These are phyloP conservation scores for Omphalea diandra DNA, from an alignment of 441 rosid species.

Conservation along the genomic window DNA sequence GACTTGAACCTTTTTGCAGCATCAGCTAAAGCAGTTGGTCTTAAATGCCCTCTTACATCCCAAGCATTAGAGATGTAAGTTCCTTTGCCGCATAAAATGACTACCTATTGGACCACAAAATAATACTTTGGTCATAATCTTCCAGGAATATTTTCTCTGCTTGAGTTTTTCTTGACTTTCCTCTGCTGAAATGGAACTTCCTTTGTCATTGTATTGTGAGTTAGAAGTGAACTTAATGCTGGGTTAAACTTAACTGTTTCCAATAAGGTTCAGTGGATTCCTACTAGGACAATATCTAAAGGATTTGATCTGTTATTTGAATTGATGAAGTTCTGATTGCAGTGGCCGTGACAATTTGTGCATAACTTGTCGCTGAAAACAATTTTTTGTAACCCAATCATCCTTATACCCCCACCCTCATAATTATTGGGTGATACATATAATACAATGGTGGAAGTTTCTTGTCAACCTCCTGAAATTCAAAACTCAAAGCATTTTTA, in stretches of 20 bases:
- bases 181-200: neutral
- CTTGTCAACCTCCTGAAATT: neutral
- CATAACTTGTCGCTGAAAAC: neutral
- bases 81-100: constrained; percentile 12
- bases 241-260: neutral
- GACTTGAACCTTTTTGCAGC: constrained; percentile 70
- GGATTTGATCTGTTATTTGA: constrained; percentile 1
- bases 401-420: too few species aligned
- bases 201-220: too few species aligned
- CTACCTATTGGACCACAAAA: neutral
- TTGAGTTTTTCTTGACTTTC: neutral
- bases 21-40: constrained; percentile 61
- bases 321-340: neutral
- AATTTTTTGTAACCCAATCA: neutral
- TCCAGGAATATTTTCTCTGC: too few species aligned
- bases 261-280: neutral
- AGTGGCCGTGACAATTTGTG: neutral
- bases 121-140: neutral
- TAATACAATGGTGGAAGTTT: neutral
- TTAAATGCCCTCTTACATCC: constrained; percentile 52
- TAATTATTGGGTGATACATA: neutral
- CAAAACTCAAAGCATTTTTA: neutral
- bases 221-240: constrained; percentile 3
- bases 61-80: constrained; percentile 74
- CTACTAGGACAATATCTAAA: neutral